These are phyloP conservation scores for Colletotrichum tofieldiae DNA, from an alignment of 2,329 filamentous ascomycete species.

Conservation along the genomic window DNA sequence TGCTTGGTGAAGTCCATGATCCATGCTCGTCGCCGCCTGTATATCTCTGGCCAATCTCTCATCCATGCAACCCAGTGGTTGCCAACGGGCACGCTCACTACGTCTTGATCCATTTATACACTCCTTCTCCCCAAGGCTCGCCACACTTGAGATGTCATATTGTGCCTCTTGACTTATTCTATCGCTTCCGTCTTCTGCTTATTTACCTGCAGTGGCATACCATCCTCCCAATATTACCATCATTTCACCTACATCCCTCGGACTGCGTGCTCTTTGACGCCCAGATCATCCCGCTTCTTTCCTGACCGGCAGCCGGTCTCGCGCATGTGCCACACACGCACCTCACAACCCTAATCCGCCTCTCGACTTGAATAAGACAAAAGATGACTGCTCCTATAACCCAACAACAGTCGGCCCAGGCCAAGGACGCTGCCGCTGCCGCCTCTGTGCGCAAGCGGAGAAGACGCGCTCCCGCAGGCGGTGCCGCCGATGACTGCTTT, in stretches of 20 bases:
- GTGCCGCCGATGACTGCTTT: constrained; percentile 95
- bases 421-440: constrained; percentile 64
- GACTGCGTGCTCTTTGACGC: constrained; percentile 19
- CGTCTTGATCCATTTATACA: constrained; percentile 43
- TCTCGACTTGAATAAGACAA: constrained; percentile 19
- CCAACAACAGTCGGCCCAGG: constrained; percentile 51
- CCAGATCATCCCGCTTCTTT: background rate
- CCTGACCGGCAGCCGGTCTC: constrained; percentile 23
- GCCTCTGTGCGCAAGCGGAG: constrained; percentile 78
- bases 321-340: constrained; percentile 32
- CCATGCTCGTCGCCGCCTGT: constrained; percentile 41
- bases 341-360: constrained; percentile 8
- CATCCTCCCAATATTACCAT: constrained; percentile 19
- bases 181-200: constrained; percentile 23
- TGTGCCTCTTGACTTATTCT: constrained; percentile 36
- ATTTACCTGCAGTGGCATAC: constrained; percentile 19
- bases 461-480: constrained; percentile 89
- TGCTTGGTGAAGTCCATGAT: constrained; percentile 38
- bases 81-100: constrained; percentile 35
- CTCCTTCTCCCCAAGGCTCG: constrained; percentile 42
- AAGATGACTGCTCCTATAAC: constrained; percentile 43
- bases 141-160: constrained; percentile 20
- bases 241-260: constrained; percentile 25
- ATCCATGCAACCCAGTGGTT: constrained; percentile 43
- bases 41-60: constrained; percentile 44